A percentile compares a stretch with the other conserved stretches of the same genome.
These are phyloP conservation scores for Dunaliella primolecta DNA, from an alignment of 139 green algal genomes.

Conservation along the genomic window DNA sequence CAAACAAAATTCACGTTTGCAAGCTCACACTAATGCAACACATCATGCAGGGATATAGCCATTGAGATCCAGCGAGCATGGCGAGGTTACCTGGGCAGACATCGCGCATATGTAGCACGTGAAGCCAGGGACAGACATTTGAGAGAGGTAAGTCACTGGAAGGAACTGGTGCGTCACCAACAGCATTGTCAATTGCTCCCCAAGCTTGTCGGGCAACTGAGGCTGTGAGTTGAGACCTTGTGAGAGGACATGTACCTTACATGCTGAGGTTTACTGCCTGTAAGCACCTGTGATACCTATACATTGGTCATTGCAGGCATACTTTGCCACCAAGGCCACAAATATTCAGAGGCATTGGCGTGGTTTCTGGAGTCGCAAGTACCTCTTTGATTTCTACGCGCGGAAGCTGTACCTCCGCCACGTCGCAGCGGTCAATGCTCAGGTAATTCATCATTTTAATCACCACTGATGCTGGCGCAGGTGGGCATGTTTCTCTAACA, in stretches of 20 bases:
- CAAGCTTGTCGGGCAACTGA: not conserved
- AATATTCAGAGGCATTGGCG: constrained; percentile 61
- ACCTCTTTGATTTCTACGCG: constrained; percentile 61
- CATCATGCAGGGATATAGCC: not conserved
- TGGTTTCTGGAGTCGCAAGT: constrained; percentile 58
- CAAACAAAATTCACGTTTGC: not conserved
- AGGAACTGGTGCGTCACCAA: not conserved
- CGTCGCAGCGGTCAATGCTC: constrained; percentile 33
- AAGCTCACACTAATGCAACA: not conserved
- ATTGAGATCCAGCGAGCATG: constrained; percentile 48
- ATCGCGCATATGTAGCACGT: constrained; percentile 19
- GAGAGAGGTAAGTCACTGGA: constrained; percentile 23
- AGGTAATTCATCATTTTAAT: not conserved
- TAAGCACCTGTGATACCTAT: no score
- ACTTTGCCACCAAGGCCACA: constrained; percentile 59
- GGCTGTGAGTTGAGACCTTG: not conserved
- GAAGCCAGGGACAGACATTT: constrained; percentile 34
- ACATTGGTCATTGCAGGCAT: no score
- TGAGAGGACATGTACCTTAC: not conserved
- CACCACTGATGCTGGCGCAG: no score
- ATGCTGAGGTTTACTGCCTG: not conserved
- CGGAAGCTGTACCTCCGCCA: constrained; percentile 57
- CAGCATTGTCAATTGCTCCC: not conserved
- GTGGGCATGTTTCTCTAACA: no score
- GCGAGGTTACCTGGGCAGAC: constrained; percentile 49